Evolutionary conservation across 2,329 filamentous ascomycete species (phyloP).

Genomic region (Claviceps humidiphila): DNA sequence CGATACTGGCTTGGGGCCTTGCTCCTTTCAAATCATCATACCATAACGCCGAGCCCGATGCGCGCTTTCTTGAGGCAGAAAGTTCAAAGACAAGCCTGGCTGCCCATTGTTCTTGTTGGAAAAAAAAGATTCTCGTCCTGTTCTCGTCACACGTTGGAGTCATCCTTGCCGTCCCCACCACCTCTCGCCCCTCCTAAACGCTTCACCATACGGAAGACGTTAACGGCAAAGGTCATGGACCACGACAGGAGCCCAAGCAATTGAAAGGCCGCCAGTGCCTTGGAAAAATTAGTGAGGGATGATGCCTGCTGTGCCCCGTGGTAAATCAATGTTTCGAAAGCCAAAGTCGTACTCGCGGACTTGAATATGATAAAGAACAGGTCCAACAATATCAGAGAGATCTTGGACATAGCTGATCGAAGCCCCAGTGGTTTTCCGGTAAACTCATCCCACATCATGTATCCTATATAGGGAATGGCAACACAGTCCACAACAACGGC

Average conservation of each 20-base stretch:
- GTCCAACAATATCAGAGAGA: slow-evolving; percentile 80
- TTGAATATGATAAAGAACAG: slow-evolving; percentile 97
- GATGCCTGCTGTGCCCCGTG: slow-evolving; percentile 22
- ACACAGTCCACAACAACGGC: slow-evolving; percentile 81
- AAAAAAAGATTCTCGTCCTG: not conserved
- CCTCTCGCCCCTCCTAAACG: slow-evolving; percentile 36
- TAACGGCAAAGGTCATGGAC: slow-evolving; percentile 80
- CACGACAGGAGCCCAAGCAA: slow-evolving; percentile 77
- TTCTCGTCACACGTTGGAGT: slow-evolving; percentile 1
- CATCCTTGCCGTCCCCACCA: slow-evolving; percentile 22
- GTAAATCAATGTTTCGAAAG: slow-evolving; percentile 70
- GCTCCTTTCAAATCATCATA: not conserved
- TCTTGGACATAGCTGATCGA: slow-evolving; percentile 71
- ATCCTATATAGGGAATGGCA: slow-evolving; percentile 78
- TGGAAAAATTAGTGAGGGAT: slow-evolving; percentile 40
- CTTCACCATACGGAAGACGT: slow-evolving; percentile 58
- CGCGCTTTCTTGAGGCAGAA: not conserved
- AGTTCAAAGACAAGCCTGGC: not conserved
- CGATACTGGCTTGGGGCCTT: not conserved
- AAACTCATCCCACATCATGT: slow-evolving; percentile 95
- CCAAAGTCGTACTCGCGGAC: slow-evolving; percentile 79
- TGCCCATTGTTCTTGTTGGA: not conserved
- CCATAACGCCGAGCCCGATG: not conserved
- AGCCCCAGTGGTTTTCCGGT: slow-evolving; percentile 85
- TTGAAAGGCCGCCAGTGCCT: slow-evolving; percentile 64